Conservation (phyloP, 305 asterid species). For the Striga hermonthica region DNA sequence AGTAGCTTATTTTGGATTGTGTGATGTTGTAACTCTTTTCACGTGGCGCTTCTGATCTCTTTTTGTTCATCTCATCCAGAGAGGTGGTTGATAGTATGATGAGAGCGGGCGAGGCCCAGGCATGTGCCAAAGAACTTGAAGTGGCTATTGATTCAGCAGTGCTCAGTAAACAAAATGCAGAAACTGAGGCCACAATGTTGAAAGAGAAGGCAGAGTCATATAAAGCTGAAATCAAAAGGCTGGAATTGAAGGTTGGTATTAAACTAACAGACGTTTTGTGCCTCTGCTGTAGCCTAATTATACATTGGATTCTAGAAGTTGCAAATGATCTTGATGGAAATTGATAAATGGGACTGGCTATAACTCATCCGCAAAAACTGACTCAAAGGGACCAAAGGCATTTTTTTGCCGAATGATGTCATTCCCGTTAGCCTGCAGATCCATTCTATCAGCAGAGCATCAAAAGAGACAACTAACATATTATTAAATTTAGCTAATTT, state of each 20-base stretch:
- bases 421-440: conserved; percentile 19
- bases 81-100: conserved; percentile 76
- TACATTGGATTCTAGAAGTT: conserved; percentile 21
- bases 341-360: too few species aligned
- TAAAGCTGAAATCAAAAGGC: conserved; percentile 68
- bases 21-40: conserved; percentile 25
- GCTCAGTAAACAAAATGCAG: conserved; percentile 66
- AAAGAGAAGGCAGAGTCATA: conserved; percentile 63
- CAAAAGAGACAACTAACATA: conserved; percentile 8
- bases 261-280: conserved; percentile 21
- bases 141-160: conserved; percentile 67
- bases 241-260: conserved; percentile 66
- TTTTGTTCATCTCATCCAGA: conserved; percentile 42
- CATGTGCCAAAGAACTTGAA: conserved; percentile 60
- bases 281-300: conserved; percentile 12
- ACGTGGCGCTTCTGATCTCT: conserved; percentile 30
- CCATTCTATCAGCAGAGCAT: conserved; percentile 14
- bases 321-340: conserved; percentile 15
- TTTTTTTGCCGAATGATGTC: conserved; percentile 12
- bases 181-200: conserved; percentile 60
- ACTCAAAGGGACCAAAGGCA: too few species aligned
- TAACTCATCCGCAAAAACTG: too few species aligned
- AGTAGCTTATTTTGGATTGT: conserved; percentile 30
- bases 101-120: conserved; percentile 64
- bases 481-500: conserved; percentile 24